phyloP scores from a whole-genome alignment of 108 stramenopile species.

The Hondaea fermentalgiana region DNA sequence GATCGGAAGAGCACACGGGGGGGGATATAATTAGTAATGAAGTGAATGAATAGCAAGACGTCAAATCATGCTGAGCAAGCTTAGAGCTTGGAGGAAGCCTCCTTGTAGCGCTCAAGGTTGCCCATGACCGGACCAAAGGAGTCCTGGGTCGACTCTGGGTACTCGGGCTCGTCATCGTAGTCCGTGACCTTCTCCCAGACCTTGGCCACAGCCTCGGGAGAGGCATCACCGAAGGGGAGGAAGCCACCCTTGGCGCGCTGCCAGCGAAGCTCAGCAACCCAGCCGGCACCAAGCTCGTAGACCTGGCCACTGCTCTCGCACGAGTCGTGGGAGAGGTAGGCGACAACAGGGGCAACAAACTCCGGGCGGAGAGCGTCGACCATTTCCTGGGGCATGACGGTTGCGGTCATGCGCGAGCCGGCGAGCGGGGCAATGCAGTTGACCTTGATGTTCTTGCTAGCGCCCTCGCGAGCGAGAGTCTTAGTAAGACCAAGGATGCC shows the following conservation, averaged over 20 bases:
- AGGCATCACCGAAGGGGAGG: background rate
- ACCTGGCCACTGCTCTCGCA: background rate
- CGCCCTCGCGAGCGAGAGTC: conserved; percentile 33
- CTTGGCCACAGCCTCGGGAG: background rate
- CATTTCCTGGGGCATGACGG: conserved; percentile 30
- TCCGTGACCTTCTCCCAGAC: background rate
- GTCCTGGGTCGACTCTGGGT: background rate
- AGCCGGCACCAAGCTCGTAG: conserved; percentile 27
- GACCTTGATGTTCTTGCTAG: conserved; percentile 9
- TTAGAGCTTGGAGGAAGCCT: background rate
- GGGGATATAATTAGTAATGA: background rate
- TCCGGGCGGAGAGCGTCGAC: conserved; percentile 27
- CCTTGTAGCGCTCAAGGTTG: conserved; percentile 13
- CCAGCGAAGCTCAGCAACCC: conserved; percentile 23
- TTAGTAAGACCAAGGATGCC: conserved; percentile 29
- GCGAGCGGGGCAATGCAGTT: conserved; percentile 37
- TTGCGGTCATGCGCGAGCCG: conserved; percentile 33
- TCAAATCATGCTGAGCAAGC: background rate
- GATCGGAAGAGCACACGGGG: too few species aligned
- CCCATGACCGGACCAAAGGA: conserved; percentile 12
- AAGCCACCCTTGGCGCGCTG: conserved; percentile 17
- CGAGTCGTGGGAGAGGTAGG: conserved; percentile 27
- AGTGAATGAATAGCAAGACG: background rate
- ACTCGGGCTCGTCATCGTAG: conserved; percentile 11
- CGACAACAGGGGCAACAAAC: conserved; percentile 34